Conservation (phyloP, 495 filamentous ascomycete genomes). For the Neurospora sp. region DNA sequence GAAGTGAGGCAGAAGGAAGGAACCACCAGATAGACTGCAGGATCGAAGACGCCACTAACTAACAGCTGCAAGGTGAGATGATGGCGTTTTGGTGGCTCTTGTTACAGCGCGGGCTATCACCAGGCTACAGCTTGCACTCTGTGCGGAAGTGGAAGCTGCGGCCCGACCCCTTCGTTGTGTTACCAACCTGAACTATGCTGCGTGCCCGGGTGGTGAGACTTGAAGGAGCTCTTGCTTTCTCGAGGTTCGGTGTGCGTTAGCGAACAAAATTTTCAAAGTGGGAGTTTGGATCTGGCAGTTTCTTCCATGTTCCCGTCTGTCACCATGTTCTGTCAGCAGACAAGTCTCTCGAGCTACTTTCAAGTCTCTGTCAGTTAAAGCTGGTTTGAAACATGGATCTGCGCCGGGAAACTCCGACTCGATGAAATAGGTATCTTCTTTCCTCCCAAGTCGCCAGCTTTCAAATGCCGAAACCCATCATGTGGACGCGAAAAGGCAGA, state of each 20-base stretch:
- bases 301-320: neutral
- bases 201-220: neutral
- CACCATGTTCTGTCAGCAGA: neutral
- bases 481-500: neutral
- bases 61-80: neutral
- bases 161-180: neutral
- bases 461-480: neutral
- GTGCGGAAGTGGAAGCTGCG: neutral
- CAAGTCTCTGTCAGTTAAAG: constrained; percentile 1
- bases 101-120: neutral
- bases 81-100: neutral
- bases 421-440: neutral
- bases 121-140: neutral
- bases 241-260: neutral
- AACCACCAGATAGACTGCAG: neutral
- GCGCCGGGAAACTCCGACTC: neutral
- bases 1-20: neutral
- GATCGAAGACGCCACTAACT: neutral
- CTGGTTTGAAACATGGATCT: neutral
- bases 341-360: neutral
- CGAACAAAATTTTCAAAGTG: neutral
- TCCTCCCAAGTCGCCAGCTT: neutral
- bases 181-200: neutral
- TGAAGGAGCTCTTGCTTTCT: neutral
- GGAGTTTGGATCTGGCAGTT: neutral